Base-by-base conservation (phyloP, 192 early-diverging fungal genomes). In the Cetraspora pellucida region DNA sequence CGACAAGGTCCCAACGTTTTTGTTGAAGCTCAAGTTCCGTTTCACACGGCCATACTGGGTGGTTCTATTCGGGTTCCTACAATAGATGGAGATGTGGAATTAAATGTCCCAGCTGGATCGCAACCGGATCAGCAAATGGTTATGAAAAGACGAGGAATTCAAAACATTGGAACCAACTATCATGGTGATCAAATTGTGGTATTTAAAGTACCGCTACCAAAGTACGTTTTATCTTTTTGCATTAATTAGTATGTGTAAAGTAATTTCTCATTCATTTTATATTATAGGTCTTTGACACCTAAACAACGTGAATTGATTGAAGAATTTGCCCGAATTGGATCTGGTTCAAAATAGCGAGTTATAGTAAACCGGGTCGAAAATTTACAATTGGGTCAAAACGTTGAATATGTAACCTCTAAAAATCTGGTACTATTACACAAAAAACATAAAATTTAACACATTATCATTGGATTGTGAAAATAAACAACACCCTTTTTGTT, bases 61-160 rank as follows among this genome's bases (percentile, higher is more conserved):
- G 97, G 97, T 59, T 85, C 85, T 1, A 81, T 97, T 8, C 86
- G 90, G 8, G 89, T 99, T 17, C 96, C 95, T 2, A 98, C 97
- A 10, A 88, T 99, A 10, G 96, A 99, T 80, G 96, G 97, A 43
- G 94, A 97, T 77, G 95, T 98, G 1, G 96, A 99, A 69, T 82
- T 99, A 44, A 94, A 89, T 60, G 81, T 99, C 54, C 91, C 91
- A 21, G 67, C 91, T 11, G 96, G 96, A 49, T 89, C 92, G 8
- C 97, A 99, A 79, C 95, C 97, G 0, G 92, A 90, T n/a, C 96
- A 97, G 43, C 85, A 90, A 61, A 92, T 91, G 69, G 80, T 89
- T 19, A 81, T 99, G 80, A 87, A 92, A 75, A 86, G 85, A 19
- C 91, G 95, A 43, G 97, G 97, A 52, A 88, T 95, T 21, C 82